A percentile compares a stretch with the other conserved stretches of the same genome.
These are phyloP conservation scores for Nymphaea colorata DNA, from an alignment of 164 flowering plant genomes.

Conservation along the genomic window DNA sequence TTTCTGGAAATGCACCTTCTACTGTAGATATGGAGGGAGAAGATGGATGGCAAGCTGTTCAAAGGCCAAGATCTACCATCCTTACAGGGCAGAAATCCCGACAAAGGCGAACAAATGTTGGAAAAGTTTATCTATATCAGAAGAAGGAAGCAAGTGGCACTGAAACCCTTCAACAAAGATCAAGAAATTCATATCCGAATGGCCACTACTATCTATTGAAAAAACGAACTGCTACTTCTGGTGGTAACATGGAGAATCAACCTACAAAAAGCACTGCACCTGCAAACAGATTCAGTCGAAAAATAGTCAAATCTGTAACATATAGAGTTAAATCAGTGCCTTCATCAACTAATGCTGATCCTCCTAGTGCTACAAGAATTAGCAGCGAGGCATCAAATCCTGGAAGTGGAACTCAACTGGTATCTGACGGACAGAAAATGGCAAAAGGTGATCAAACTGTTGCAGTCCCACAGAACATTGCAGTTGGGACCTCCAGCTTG, in stretches of 20 bases:
- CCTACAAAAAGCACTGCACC: conserved; percentile 33
- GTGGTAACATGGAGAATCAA: conserved; percentile 43
- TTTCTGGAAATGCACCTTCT: conserved; percentile 18
- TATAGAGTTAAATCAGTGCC: conserved; percentile 82
- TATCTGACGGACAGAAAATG: conserved; percentile 9
- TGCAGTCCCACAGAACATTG: background rate
- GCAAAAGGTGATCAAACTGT: background rate
- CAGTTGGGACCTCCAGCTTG: conserved; percentile 17
- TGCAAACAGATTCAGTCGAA: conserved; percentile 55
- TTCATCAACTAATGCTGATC: conserved; percentile 30
- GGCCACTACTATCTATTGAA: conserved; percentile 52
- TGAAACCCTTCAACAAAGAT: conserved; percentile 31
- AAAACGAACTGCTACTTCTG: conserved; percentile 48
- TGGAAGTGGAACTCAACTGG: conserved; percentile 20
- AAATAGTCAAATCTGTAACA: conserved; percentile 60
- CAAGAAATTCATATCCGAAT: conserved; percentile 34
- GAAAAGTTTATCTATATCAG: conserved; percentile 57
- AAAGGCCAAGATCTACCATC: conserved; percentile 73
- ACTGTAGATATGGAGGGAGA: conserved; percentile 67
- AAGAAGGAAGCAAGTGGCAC: conserved; percentile 34
- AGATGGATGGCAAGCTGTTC: conserved; percentile 98
- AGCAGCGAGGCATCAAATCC: conserved; percentile 19
- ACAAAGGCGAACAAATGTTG: conserved; percentile 50
- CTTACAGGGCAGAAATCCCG: conserved; percentile 44
- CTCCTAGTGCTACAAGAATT: conserved; percentile 17